Evolutionary conservation across 768 basidiomycete species (phyloP).

Genomic region (Kwoniella heveanensis): DNA sequence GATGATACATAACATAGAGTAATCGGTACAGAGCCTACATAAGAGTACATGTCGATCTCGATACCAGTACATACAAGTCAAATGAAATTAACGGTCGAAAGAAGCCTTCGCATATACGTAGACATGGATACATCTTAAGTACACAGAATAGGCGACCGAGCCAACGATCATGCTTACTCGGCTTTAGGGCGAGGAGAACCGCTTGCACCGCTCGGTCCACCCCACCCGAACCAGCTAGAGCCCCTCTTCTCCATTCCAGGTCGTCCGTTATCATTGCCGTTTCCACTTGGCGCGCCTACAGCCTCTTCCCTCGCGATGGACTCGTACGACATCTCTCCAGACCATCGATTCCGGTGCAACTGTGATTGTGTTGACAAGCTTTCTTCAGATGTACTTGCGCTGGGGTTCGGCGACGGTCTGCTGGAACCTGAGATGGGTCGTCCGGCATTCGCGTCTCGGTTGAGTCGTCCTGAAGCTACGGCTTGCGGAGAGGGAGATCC

Average conservation of each 20-base stretch:
- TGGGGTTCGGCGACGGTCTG: neutral
- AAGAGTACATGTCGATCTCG: neutral
- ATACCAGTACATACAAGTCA: neutral
- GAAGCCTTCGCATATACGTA: too few species aligned
- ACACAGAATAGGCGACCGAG: neutral
- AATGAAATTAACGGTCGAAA: too few species aligned
- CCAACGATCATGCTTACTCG: conserved; percentile 8
- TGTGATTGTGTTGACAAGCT: conserved; percentile 1
- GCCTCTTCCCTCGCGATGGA: conserved; percentile 46
- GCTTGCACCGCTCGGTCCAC: conserved; percentile 7
- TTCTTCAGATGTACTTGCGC: conserved; percentile 15
- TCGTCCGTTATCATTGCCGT: conserved; percentile 1
- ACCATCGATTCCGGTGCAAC: conserved; percentile 6
- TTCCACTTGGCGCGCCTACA: conserved; percentile 9
- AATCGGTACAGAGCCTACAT: neutral
- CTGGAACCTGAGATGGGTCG: neutral
- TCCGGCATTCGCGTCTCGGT: neutral
- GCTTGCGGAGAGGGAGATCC: neutral
- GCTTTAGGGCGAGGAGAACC: conserved; percentile 17
- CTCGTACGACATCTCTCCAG: conserved; percentile 42
- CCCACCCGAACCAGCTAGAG: conserved; percentile 47
- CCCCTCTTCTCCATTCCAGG: conserved; percentile 34
- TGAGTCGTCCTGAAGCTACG: conserved; percentile 1
- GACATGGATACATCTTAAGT: neutral
- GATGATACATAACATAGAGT: neutral